Evolutionary conservation across 2,329 filamentous ascomycete genomes (phyloP).

Genomic region (Colletotrichum orbiculare): DNA sequence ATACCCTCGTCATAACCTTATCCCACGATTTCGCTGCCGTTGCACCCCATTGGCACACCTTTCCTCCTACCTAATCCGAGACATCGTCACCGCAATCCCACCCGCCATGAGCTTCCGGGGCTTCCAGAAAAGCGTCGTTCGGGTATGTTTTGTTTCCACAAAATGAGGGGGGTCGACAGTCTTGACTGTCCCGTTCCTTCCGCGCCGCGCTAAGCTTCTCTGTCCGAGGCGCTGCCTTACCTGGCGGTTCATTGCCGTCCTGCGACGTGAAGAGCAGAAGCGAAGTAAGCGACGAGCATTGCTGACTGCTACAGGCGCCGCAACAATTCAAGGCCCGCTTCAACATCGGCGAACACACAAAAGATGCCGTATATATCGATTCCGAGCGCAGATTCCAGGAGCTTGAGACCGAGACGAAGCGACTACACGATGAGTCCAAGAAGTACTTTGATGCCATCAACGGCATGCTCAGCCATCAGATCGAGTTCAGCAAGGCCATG

Average conservation of each 20-base stretch:
- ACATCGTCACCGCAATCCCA: slow-evolving; percentile 31
- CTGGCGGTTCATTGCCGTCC: too few relatives aligned
- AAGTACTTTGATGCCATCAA: slow-evolving; percentile 99
- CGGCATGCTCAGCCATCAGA: slow-evolving; percentile 96
- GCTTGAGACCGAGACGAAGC: slow-evolving; percentile 95
- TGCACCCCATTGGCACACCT: slow-evolving; percentile 24
- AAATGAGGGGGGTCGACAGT: slow-evolving; percentile 30
- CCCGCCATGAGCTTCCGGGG: slow-evolving; percentile 93
- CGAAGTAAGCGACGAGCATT: slow-evolving; percentile 1
- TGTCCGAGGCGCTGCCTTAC: too few relatives aligned
- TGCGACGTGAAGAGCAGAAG: slow-evolving; percentile 16
- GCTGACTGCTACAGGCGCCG: slow-evolving; percentile 69
- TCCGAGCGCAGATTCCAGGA: slow-evolving; percentile 94
- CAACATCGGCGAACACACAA: slow-evolving; percentile 95
- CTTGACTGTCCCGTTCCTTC: slow-evolving; percentile 10
- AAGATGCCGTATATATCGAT: slow-evolving; percentile 94
- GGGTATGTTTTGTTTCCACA: slow-evolving; percentile 65
- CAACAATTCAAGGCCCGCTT: slow-evolving; percentile 93
- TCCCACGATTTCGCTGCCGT: slow-evolving; percentile 17
- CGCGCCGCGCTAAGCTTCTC: background rate
- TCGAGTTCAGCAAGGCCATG: slow-evolving; percentile 97
- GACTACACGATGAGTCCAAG: slow-evolving; percentile 94
- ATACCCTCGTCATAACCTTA: slow-evolving; percentile 30
- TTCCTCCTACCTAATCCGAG: slow-evolving; percentile 13
- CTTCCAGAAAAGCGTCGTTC: slow-evolving; percentile 87